These are phyloP conservation scores for Pharus latifolius DNA, from an alignment of 176 grass and related monocot genomes.

Conservation along the genomic window DNA sequence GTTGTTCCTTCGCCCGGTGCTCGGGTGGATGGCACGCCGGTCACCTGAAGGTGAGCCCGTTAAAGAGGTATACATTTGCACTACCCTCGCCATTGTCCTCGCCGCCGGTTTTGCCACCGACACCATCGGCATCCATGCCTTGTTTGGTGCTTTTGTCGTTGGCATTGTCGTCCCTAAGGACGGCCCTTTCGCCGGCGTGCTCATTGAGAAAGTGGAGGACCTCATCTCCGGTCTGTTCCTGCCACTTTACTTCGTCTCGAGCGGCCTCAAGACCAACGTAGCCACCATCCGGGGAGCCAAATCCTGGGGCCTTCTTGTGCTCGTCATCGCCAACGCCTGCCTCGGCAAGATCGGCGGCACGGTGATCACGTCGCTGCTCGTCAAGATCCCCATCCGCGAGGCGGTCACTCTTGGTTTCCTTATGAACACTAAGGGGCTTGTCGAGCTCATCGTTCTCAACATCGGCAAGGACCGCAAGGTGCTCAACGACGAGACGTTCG, in stretches of 20 bases:
- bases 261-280: slow-evolving; percentile 70
- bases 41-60: slow-evolving; percentile 43
- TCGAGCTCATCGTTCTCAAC: slow-evolving; percentile 83
- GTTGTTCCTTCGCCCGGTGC: slow-evolving; percentile 21
- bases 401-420: slow-evolving; percentile 50
- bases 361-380: slow-evolving; percentile 9
- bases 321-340: slow-evolving; percentile 62
- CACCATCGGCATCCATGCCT: slow-evolving; percentile 56
- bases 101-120: slow-evolving; percentile 55
- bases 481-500: slow-evolving; percentile 66
- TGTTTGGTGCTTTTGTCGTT: slow-evolving; percentile 60
- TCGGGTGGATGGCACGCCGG: slow-evolving; percentile 37
- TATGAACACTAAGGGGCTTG: slow-evolving; percentile 83
- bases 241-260: slow-evolving; percentile 75
- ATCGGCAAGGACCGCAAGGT: slow-evolving; percentile 66
- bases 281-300: slow-evolving; percentile 57
- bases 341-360: slow-evolving; percentile 66
- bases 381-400: slow-evolving; percentile 37
- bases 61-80: slow-evolving; percentile 52
- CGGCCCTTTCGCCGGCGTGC: slow-evolving; percentile 44
- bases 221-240: slow-evolving; percentile 67
- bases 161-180: slow-evolving; percentile 66
- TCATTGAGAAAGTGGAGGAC: slow-evolving; percentile 70
- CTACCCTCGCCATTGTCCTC: slow-evolving; percentile 45
- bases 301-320: slow-evolving; percentile 54